Evolutionary conservation across 805 yeast genomes (phyloP).

Genomic region (Grigorovia yakushimaensis): DNA sequence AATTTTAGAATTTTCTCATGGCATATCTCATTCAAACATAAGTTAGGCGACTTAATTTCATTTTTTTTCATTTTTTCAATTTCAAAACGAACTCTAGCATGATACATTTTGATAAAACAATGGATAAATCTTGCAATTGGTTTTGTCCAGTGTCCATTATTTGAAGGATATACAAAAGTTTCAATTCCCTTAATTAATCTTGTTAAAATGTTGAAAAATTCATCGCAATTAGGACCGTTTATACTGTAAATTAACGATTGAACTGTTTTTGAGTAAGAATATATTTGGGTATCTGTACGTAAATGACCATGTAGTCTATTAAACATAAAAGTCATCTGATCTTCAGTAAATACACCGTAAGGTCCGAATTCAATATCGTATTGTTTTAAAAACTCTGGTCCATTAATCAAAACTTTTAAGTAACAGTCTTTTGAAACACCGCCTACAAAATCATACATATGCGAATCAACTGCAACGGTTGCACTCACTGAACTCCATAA

Average conservation of each 20-base stretch:
- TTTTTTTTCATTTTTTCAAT: conserved; percentile 32
- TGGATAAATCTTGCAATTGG: conserved; percentile 57
- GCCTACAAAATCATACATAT: conserved; percentile 56
- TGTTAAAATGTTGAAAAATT: conserved; percentile 41
- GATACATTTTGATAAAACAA: conserved; percentile 49
- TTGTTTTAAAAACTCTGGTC: conserved; percentile 6
- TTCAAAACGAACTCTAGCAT: conserved; percentile 35
- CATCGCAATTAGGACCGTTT: conserved; percentile 38
- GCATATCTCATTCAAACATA: conserved; percentile 26
- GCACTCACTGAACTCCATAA: conserved; percentile 54
- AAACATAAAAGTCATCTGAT: conserved; percentile 52
- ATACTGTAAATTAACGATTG: conserved; percentile 45
- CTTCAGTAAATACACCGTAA: conserved; percentile 54
- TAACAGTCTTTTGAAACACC: conserved; percentile 45
- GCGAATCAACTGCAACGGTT: conserved; percentile 47
- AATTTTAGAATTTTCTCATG: conserved; percentile 29
- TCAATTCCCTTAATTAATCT: conserved; percentile 58
- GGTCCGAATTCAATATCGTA: conserved; percentile 29
- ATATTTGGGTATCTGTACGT: conserved; percentile 29
- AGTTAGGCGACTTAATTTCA: conserved; percentile 18
- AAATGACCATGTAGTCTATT: conserved; percentile 41
- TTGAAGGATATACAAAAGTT: conserved; percentile 87
- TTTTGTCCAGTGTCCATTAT: conserved; percentile 79
- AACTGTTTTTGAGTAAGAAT: conserved; percentile 42
- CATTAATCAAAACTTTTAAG: conserved; percentile 14